Evolutionary conservation across 2,329 filamentous ascomycete genomes (phyloP).

Genomic region (Exophiala sp.): DNA sequence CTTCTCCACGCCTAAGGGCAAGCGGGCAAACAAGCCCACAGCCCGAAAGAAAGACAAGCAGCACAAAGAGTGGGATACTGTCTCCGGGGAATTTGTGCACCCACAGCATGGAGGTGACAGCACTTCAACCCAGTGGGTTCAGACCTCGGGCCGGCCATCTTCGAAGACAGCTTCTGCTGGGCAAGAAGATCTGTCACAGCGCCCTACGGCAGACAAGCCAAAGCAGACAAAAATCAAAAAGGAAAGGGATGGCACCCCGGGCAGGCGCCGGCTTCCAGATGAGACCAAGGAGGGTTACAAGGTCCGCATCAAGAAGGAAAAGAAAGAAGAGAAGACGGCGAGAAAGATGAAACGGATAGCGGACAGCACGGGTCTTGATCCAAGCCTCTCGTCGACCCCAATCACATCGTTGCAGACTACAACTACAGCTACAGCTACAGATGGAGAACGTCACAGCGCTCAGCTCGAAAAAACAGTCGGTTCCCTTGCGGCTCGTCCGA

Average conservation of each 20-base stretch:
- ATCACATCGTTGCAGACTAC: neutral
- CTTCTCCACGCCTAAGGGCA: too few relatives aligned
- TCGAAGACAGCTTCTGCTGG: neutral
- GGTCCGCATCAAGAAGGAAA: neutral
- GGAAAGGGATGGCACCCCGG: neutral
- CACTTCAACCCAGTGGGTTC: neutral
- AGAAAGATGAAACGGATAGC: neutral
- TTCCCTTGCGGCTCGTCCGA: neutral
- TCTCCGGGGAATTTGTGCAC: neutral
- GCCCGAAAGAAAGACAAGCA: neutral
- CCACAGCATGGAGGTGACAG: neutral
- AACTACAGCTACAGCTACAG: neutral
- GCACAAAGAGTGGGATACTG: neutral
- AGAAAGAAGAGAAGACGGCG: neutral
- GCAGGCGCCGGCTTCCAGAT: neutral
- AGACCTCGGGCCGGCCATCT: neutral
- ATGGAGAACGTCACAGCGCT: neutral
- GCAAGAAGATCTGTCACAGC: neutral
- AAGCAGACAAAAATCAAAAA: neutral
- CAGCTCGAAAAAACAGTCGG: neutral
- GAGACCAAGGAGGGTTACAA: neutral
- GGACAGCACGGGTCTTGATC: neutral
- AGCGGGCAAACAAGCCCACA: neutral
- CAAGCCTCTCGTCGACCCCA: neutral
- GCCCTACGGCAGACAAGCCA: neutral